Conservation (phyloP, 306 rosid species). For the Purshia tridentata region DNA sequence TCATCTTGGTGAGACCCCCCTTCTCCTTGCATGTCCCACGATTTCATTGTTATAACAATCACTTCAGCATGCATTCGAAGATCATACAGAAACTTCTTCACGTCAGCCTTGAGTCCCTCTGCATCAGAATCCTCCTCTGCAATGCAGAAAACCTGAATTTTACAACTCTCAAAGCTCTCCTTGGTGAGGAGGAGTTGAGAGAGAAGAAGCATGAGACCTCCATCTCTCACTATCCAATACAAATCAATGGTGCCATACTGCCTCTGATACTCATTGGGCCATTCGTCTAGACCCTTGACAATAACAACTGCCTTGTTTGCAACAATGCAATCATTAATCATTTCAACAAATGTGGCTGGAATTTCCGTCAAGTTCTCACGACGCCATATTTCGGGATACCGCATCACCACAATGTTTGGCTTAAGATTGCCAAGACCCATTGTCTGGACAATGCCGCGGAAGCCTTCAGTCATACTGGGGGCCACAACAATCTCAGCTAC, state of each 20-base stretch:
- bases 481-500: conserved; percentile 99
- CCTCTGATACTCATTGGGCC: conserved; percentile 96
- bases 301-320: conserved; percentile 99
- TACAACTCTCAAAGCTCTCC: conserved; percentile 90
- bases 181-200: conserved; percentile 97
- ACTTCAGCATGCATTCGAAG: conserved; percentile 99
- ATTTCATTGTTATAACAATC: conserved; percentile 78
- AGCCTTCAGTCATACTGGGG: conserved; percentile 89
- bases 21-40: conserved; percentile 72
- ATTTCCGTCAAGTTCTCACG: conserved; percentile 91
- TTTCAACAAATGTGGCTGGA: conserved; percentile 86
- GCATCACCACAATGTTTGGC: conserved; percentile 97
- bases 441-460: conserved; percentile 91
- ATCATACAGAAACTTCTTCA: conserved; percentile 91
- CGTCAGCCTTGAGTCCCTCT: conserved; percentile 88
- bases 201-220: conserved; percentile 98
- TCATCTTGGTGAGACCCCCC: conserved; percentile 71
- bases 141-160: conserved; percentile 97
- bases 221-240: conserved; percentile 98
- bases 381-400: conserved; percentile 99
- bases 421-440: conserved; percentile 99
- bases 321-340: conserved; percentile 89
- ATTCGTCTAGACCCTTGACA: conserved; percentile 95
- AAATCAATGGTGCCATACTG: conserved; percentile 95
- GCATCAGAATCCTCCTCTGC: conserved; percentile 97